Percentiles rank a stretch among this genome's conserved stretches.
These are phyloP conservation scores for Dendrocalamus latiflorus DNA, from an alignment of 202 grass and related monocot species.

Conservation along the genomic window DNA sequence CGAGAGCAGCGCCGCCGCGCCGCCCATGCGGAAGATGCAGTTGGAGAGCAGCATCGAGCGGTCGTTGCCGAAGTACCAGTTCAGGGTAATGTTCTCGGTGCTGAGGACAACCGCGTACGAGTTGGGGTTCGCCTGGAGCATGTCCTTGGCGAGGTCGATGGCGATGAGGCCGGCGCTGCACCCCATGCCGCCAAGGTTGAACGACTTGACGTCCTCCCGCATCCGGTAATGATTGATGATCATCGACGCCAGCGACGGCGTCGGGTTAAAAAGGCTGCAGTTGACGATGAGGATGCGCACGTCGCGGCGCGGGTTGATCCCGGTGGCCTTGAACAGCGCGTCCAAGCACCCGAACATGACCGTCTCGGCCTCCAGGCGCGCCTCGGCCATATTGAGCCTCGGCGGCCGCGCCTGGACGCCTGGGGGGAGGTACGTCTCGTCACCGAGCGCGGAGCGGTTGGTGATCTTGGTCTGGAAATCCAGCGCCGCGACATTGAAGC, in stretches of 20 bases:
- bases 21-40: conserved; percentile 81
- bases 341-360: conserved; percentile 94
- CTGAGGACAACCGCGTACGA: conserved; percentile 73
- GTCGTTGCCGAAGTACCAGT: conserved; percentile 99
- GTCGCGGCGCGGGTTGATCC: conserved; percentile 71
- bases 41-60: conserved; percentile 89
- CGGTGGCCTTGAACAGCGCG: conserved; percentile 59
- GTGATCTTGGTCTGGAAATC: conserved; percentile 95
- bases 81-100: conserved; percentile 93
- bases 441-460: conserved; percentile 69
- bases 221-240: conserved; percentile 88
- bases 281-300: conserved; percentile 76
- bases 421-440: conserved; percentile 73
- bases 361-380: conserved; percentile 69
- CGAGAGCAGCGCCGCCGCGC: conserved; percentile 62
- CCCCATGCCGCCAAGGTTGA: conserved; percentile 96
- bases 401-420: conserved; percentile 75
- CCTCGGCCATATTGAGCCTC: conserved; percentile 67
- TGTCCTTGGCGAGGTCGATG: conserved; percentile 85
- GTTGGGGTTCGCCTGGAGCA: conserved; percentile 70
- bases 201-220: conserved; percentile 75
- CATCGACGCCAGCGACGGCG: conserved; percentile 79
- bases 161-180: conserved; percentile 93
- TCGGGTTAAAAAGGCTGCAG: conserved; percentile 89
- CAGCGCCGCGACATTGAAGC: conserved; percentile 59